Conservation (phyloP, 768 basidiomycete species). For the Lyophyllum semitale region DNA sequence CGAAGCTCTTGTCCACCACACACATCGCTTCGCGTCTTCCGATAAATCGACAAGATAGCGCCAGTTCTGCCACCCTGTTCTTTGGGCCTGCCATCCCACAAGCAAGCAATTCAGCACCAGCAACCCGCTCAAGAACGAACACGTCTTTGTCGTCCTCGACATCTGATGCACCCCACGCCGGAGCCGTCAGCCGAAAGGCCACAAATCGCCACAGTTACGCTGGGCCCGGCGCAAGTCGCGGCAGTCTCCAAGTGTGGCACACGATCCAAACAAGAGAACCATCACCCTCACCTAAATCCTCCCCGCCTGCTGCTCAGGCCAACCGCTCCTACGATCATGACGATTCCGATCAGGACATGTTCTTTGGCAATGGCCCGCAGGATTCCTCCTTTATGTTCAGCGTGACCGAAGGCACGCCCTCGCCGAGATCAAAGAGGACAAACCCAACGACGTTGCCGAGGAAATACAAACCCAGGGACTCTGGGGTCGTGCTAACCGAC, state of each 20-base stretch:
- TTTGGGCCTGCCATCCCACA: conserved; percentile 61
- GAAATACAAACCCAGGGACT: conserved; percentile 75
- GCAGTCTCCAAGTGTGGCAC: conserved; percentile 36
- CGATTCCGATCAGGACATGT: conserved; percentile 57
- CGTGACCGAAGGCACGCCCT: conserved; percentile 59
- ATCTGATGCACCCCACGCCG: conserved; percentile 21
- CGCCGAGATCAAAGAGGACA: conserved; percentile 44
- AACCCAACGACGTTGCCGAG: conserved; percentile 45
- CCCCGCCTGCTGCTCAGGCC: conserved; percentile 33
- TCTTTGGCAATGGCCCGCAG: conserved; percentile 47
- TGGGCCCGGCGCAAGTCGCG: conserved; percentile 39
- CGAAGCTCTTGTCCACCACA: conserved; percentile 8
- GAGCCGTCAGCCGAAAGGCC: conserved; percentile 27
- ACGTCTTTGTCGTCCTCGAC: conserved; percentile 26
- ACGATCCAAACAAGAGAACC: conserved; percentile 38
- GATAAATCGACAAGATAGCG: conserved; percentile 55
- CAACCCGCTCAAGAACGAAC: conserved; percentile 31
- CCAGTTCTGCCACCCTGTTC: conserved; percentile 62
- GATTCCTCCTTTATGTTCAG: conserved; percentile 60
- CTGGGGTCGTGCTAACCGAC: conserved; percentile 62
- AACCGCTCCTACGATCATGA: conserved; percentile 25
- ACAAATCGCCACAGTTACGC: conserved; percentile 68
- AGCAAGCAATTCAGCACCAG: conserved; percentile 20
- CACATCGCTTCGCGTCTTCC: conserved; percentile 31
- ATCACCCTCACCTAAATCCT: conserved; percentile 52